Conservation (phyloP, 805 yeast genomes). For the Vanderwaltozyma polyspora region DNA sequence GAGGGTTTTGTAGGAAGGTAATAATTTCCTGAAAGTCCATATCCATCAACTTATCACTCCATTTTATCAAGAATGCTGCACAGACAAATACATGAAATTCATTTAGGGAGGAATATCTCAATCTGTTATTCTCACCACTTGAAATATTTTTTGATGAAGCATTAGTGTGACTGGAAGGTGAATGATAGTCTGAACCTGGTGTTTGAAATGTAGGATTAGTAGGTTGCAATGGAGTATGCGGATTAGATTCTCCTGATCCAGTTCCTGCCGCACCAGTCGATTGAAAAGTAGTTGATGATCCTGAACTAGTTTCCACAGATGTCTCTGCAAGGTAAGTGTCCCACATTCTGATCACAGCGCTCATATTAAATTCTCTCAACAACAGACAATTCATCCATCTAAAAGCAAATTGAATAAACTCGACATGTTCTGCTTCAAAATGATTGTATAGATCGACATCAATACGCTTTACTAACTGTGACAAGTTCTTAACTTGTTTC, state of each 20-base stretch:
- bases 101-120: slow-evolving; percentile 36
- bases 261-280: slow-evolving; percentile 8
- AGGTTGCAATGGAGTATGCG: slow-evolving; percentile 18
- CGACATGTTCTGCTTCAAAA: slow-evolving; percentile 71
- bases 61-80: slow-evolving; percentile 87
- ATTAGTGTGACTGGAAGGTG: slow-evolving; percentile 3
- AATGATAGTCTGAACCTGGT: slow-evolving; percentile 4
- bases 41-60: slow-evolving; percentile 63
- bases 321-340: slow-evolving; percentile 79
- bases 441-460: slow-evolving; percentile 66
- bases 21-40: slow-evolving; percentile 94
- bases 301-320: slow-evolving; percentile 28
- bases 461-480: slow-evolving; percentile 67
- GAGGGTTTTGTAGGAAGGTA: slow-evolving; percentile 82
- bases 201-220: slow-evolving; percentile 12
- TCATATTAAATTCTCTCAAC: slow-evolving; percentile 83
- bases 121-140: slow-evolving; percentile 9
- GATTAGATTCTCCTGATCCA: slow-evolving; percentile 2
- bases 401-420: slow-evolving; percentile 89
- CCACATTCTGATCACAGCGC: slow-evolving; percentile 88
- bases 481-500: slow-evolving; percentile 75
- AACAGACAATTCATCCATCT: slow-evolving; percentile 98
- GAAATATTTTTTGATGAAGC: slow-evolving; percentile 1
- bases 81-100: slow-evolving; percentile 95
- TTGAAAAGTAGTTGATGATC: slow-evolving; percentile 1